Percentiles rank a stretch among this genome's conserved stretches.
Evolutionary conservation across 306 rosid genomes (phyloP).

Genomic region (Quercus agrifolia): DNA sequence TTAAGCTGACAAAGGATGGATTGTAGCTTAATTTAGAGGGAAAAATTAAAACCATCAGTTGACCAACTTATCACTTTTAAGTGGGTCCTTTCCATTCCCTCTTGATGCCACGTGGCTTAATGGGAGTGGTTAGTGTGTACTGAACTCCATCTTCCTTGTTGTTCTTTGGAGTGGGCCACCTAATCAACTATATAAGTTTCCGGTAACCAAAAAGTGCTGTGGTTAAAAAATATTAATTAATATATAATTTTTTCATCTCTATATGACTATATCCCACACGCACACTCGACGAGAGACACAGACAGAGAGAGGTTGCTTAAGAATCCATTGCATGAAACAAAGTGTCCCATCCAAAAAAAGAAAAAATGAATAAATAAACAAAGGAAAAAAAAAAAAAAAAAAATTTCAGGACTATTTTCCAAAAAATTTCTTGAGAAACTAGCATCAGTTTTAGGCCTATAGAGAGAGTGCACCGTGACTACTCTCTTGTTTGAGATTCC

Average conservation of each 20-base stretch:
- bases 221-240: conserved; percentile 2
- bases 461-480: neutral
- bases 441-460: neutral
- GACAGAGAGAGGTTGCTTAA: conserved; percentile 6
- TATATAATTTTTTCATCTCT: too few species aligned
- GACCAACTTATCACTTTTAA: conserved; percentile 34
- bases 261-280: too few species aligned
- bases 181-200: neutral
- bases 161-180: conserved; percentile 31
- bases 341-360: neutral
- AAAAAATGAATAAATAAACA: too few species aligned
- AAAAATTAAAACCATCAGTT: conserved; percentile 26
- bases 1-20: conserved; percentile 10
- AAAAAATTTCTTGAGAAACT: neutral
- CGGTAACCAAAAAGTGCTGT: neutral
- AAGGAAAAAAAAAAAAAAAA: too few species aligned
- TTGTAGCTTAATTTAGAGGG: conserved; percentile 1
- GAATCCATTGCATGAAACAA: conserved; percentile 24
- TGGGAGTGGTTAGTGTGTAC: conserved; percentile 40
- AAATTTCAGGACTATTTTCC: too few species aligned
- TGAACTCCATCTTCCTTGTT: conserved; percentile 16
- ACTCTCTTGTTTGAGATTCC: neutral
- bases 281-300: neutral
- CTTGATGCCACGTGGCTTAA: conserved; percentile 15
- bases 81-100: conserved; percentile 21